A percentile compares a stretch with the other conserved stretches of the same genome.
Conservation (phyloP, 768 basidiomycete genomes). For the Vararia minispora region DNA sequence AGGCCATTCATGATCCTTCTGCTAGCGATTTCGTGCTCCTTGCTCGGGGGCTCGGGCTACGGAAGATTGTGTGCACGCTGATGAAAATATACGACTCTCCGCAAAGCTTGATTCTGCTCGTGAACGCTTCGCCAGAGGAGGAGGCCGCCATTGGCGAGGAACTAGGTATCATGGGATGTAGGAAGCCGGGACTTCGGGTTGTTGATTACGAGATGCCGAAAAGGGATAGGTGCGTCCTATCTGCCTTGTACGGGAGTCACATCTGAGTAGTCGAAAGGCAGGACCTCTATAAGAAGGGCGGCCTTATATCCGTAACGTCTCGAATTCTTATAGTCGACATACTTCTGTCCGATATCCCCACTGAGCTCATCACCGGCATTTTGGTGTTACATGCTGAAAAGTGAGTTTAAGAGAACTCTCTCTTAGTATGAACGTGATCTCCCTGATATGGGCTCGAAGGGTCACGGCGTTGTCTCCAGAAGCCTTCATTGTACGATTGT, state of each 20-base stretch:
- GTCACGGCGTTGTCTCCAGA: constrained; percentile 78
- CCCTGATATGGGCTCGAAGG: no score
- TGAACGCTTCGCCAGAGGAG: constrained; percentile 79
- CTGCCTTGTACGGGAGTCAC: not conserved
- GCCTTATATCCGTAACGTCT: constrained; percentile 85
- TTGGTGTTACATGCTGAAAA: constrained; percentile 86
- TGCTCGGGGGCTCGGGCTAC: constrained; percentile 84
- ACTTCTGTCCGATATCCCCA: constrained; percentile 78
- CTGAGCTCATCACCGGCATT: constrained; percentile 78
- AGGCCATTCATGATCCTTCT: constrained; percentile 62
- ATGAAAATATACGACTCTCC: constrained; percentile 90
- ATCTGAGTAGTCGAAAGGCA: constrained; percentile 33
- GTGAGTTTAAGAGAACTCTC: constrained; percentile 28
- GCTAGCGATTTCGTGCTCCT: constrained; percentile 68
- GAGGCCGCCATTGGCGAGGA: constrained; percentile 89
- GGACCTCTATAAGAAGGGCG: constrained; percentile 78
- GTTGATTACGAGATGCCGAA: constrained; percentile 73
- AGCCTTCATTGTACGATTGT: constrained; percentile 88
- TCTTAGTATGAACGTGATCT: not conserved
- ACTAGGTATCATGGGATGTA: constrained; percentile 83
- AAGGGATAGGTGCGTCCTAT: constrained; percentile 59
- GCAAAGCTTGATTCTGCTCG: constrained; percentile 71
- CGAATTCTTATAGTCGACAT: constrained; percentile 94
- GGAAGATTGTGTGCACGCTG: constrained; percentile 73
- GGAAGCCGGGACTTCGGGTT: constrained; percentile 73